Base-by-base conservation (phyloP, 2,329 filamentous ascomycete species). In the Ascochyta fabae region DNA sequence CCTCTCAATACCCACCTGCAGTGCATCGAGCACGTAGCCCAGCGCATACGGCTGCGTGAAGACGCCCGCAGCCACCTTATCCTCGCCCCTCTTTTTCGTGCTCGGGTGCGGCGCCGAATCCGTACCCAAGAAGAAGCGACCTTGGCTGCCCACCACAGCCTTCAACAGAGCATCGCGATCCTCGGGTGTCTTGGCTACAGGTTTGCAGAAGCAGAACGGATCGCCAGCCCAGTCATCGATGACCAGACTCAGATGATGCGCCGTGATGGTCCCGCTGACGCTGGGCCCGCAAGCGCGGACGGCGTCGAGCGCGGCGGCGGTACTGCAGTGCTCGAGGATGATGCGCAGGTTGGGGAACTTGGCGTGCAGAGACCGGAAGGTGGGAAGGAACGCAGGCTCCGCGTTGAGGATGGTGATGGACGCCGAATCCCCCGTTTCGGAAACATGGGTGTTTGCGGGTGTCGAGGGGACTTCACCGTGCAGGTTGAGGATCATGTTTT, bases 401-500 rank as follows among this genome's bases (percentile, higher is more conserved):
- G 88, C 88, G 66, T 88, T 90, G 60, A 91, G 78, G 40, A 77
- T 73, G 13, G 75, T 77, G 59, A 77, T 72, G 15, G 71, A 71
- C 5, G 50, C 53, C 12, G 7, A 27, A 35, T 58, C 54, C 9
- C 52, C 69, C 15, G 61, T 56, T 3, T 59, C 38, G 16, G 62
- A 56, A 1, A 56, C 13, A 16, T 40, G 60, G 1, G 65, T 61
- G 46, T 64, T 53, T 9, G 66, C 34, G 0, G 75, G 74, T 61
- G 80, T 80, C 1, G 82, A 82, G 0, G 87, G 88, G n/a, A 88
- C 86, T 77, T 97, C 94, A 62, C 93, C 94, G 74, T 98, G 93
- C n/a, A 98, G 81, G 78, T 97, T 97, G 38, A 96, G 83, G n/a
- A 96, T 84, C 72, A 96, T 81, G 63, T 88, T 87, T 63, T 92